phyloP scores from a whole-genome alignment of 73 alveolate species.

The Diophrys sp. region DNA sequence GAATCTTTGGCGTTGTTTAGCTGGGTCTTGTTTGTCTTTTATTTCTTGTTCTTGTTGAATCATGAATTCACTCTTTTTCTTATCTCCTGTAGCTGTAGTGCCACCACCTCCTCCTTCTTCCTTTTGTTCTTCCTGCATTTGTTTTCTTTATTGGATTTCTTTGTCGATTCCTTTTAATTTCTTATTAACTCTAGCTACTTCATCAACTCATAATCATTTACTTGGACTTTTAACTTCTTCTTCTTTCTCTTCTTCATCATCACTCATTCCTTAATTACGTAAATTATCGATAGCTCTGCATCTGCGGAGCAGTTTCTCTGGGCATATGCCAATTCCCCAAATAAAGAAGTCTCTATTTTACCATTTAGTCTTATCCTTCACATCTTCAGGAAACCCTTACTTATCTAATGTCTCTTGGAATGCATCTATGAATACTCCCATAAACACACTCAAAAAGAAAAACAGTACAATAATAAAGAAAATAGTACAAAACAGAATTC shows the following conservation, averaged over 20 bases:
- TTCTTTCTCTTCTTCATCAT: neutral
- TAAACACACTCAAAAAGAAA: neutral
- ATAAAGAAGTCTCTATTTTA: neutral
- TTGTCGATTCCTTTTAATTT: neutral
- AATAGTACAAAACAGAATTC: neutral
- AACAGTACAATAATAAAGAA: neutral
- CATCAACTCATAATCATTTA: too few relatives aligned
- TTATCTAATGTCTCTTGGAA: neutral
- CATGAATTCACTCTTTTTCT: too few relatives aligned
- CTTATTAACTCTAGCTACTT: neutral
- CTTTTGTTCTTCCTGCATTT: too few relatives aligned
- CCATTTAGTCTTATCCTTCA: neutral
- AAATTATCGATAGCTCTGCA: neutral
- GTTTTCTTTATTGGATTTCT: neutral
- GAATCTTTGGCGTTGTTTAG: neutral
- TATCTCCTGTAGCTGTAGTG: too few relatives aligned
- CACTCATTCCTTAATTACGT: neutral
- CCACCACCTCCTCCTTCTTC: too few relatives aligned
- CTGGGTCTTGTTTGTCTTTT: neutral
- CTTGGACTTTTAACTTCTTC: too few relatives aligned
- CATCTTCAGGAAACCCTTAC: conserved; percentile 5
- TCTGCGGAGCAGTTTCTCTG: conserved; percentile 1
- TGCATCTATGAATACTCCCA: neutral
- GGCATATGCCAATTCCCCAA: conserved; percentile 1
- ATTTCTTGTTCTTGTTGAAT: too few relatives aligned